Conservation (phyloP, 2,329 filamentous ascomycete genomes). For the Saccharata proteae region DNA sequence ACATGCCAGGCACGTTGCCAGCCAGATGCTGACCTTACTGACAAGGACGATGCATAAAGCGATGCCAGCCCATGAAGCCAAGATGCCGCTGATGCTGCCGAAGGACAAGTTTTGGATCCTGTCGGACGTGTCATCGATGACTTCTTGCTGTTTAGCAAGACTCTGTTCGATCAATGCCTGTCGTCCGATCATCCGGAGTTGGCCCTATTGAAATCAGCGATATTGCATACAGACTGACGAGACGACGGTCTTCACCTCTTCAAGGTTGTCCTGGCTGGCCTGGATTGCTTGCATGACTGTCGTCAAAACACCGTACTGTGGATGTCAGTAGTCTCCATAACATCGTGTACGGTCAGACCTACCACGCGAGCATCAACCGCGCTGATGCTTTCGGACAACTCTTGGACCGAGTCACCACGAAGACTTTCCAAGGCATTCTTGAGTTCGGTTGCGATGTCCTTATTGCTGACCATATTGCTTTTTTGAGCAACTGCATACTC, state of each 20-base stretch:
- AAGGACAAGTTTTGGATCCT: conserved; percentile 3
- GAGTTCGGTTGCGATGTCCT: too few species aligned
- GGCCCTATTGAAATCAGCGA: conserved; percentile 1
- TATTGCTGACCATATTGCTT: too few species aligned
- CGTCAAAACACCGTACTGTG: not conserved
- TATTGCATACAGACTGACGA: not conserved
- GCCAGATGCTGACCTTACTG: conserved; percentile 1
- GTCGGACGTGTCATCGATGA: conserved; percentile 5
- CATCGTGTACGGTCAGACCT: too few species aligned
- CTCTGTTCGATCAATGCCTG: not conserved
- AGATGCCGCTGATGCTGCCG: not conserved
- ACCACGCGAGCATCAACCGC: too few species aligned
- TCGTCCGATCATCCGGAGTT: conserved; percentile 3
- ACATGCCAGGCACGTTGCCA: conserved; percentile 1
- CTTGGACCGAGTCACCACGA: too few species aligned
- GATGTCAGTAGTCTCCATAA: not conserved
- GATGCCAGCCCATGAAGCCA: conserved; percentile 2
- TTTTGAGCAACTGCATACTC: too few species aligned
- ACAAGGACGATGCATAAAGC: conserved; percentile 1
- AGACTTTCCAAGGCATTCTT: too few species aligned
- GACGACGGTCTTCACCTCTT: conserved; percentile 5
- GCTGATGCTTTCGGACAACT: too few species aligned
- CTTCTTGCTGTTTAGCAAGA: conserved; percentile 1
- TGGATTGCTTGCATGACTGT: conserved; percentile 2
- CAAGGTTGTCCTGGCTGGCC: conserved; percentile 1